Conservation (phyloP, 805 yeast genomes). For the Kluyveromyces siamensis region DNA sequence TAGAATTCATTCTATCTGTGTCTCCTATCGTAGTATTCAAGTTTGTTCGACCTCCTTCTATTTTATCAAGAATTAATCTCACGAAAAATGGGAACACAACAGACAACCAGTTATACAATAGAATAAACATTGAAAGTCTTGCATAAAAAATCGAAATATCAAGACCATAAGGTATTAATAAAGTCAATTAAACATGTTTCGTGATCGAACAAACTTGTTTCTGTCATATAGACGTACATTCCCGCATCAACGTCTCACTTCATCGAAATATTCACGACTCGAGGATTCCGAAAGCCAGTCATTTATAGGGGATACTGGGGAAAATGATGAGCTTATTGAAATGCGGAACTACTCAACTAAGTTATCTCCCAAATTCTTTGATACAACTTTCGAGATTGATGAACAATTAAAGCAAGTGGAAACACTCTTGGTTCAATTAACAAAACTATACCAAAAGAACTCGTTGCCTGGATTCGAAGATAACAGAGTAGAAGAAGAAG, state of each 20-base stretch:
- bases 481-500: slow-evolving; percentile 61
- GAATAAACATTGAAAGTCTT: background rate
- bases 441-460: slow-evolving; percentile 67
- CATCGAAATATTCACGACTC: slow-evolving; percentile 8
- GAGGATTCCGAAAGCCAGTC: slow-evolving; percentile 29
- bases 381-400: slow-evolving; percentile 65
- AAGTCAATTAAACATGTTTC: slow-evolving; percentile 44
- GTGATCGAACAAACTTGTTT: slow-evolving; percentile 91
- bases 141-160: background rate
- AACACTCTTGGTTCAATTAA: slow-evolving; percentile 48
- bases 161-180: background rate
- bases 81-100: too few species aligned
- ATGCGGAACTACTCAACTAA: slow-evolving; percentile 35
- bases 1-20: too few species aligned
- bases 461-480: slow-evolving; percentile 85
- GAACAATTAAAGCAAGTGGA: slow-evolving; percentile 45
- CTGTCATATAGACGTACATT: slow-evolving; percentile 83
- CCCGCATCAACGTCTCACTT: slow-evolving; percentile 47
- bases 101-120: background rate
- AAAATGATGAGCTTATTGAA: slow-evolving; percentile 26
- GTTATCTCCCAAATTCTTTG: slow-evolving; percentile 73
- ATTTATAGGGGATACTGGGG: slow-evolving; percentile 41
- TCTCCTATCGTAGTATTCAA: too few species aligned
- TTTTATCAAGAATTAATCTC: too few species aligned
- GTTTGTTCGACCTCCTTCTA: too few species aligned